Conservation (phyloP, 2,329 filamentous ascomycete genomes). For the Arthrobotrys conoides region DNA sequence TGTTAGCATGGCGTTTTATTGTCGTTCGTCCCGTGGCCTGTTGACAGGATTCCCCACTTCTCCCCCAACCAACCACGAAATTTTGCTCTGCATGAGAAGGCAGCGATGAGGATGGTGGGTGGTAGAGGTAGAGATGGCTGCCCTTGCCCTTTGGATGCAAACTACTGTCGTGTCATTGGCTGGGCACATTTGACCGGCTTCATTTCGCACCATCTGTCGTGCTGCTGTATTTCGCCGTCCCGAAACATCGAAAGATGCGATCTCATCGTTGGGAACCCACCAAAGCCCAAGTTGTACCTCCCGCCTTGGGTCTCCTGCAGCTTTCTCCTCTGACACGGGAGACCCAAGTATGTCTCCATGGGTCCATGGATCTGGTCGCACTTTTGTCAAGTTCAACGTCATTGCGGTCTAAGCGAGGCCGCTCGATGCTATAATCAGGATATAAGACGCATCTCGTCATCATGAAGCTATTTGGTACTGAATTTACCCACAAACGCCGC, state of each 20-base stretch:
- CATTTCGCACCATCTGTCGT: constrained; percentile 27
- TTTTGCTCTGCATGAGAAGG: constrained; percentile 37
- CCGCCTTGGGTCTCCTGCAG: constrained; percentile 24
- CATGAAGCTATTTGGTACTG: constrained; percentile 12
- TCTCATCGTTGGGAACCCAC: constrained; percentile 32
- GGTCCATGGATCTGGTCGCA: constrained; percentile 31
- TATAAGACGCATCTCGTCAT: constrained; percentile 17
- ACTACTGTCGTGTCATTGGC: constrained; percentile 37
- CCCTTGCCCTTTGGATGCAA: constrained; percentile 45
- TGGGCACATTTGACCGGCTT: constrained; percentile 2
- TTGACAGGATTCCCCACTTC: constrained; percentile 29
- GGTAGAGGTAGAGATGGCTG: constrained; percentile 1
- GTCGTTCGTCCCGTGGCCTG: constrained; percentile 22
- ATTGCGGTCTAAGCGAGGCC: constrained; percentile 42
- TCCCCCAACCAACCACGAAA: constrained; percentile 43
- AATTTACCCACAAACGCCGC: constrained; percentile 38
- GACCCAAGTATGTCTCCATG: constrained; percentile 33
- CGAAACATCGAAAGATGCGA: constrained; percentile 12
- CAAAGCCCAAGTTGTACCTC: constrained; percentile 14
- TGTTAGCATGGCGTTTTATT: constrained; percentile 53
- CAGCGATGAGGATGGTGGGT: constrained; percentile 46
- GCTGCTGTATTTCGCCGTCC: constrained; percentile 7
- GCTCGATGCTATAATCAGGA: constrained; percentile 23
- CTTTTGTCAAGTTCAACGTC: constrained; percentile 32
- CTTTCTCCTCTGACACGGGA: constrained; percentile 33